These are phyloP conservation scores for Sungouiella blattae DNA, from an alignment of 805 yeast genomes.

Conservation along the genomic window DNA sequence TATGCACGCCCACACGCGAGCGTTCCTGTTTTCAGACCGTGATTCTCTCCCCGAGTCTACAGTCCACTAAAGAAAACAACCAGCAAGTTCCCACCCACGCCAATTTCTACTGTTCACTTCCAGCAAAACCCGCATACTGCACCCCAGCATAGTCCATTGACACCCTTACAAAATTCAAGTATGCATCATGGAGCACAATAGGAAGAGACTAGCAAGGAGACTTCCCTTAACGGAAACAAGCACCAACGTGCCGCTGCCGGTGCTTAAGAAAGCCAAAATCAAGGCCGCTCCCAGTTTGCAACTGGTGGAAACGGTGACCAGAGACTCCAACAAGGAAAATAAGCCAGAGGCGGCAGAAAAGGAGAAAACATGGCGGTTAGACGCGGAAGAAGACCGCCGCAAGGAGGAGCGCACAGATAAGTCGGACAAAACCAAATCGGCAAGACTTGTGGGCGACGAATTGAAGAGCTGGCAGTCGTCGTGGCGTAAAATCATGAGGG, in stretches of 20 bases:
- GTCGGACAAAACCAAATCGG: constrained; percentile 9
- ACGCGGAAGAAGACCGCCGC: constrained; percentile 2
- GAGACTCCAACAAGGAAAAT: background rate
- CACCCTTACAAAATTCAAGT: background rate
- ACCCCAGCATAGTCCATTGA: no score
- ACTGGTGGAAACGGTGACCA: background rate
- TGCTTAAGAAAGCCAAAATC: constrained; percentile 28
- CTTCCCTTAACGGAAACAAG: constrained; percentile 40
- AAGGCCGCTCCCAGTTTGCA: background rate
- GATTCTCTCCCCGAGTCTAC: no score
- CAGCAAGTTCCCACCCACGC: no score
- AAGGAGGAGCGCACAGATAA: constrained; percentile 4
- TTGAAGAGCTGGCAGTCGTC: constrained; percentile 59
- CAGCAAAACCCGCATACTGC: no score
- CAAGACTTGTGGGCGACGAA: constrained; percentile 43
- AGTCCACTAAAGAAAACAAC: no score
- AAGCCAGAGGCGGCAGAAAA: constrained; percentile 1
- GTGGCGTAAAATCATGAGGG: constrained; percentile 61
- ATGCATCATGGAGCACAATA: constrained; percentile 5
- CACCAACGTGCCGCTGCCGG: constrained; percentile 38
- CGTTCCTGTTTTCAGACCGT: no score
- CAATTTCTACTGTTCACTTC: no score
- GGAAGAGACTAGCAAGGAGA: constrained; percentile 11
- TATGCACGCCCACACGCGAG: no score
- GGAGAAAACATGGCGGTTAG: constrained; percentile 1